Evolutionary conservation across 2,329 filamentous ascomycete species (phyloP), one percentile per base, ranked within the genome.

Genomic region (Phyllosticta citriasiana): DNA sequence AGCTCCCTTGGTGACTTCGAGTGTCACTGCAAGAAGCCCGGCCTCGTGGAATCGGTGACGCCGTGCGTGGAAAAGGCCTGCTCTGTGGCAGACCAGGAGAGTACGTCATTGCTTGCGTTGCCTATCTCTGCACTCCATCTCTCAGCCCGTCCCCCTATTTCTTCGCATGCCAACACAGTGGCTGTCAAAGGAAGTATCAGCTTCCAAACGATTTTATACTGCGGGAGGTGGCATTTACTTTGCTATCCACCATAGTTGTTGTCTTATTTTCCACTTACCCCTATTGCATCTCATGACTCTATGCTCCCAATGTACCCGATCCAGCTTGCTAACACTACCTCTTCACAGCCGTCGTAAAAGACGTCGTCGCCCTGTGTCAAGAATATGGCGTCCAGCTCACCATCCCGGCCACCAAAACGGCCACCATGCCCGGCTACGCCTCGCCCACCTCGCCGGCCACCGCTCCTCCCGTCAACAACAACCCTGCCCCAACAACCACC

Each of bases 21-120:
- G 40, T 80, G 78, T 69, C 78, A 80, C 70, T 80, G 78, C 71
- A 67, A 74, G 67, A 76, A 78, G 69, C 70, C 77, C 52, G 67
- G 71, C 40, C 73, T 81, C 53, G 67, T 79, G 55, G 59, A 65
- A 53, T 60, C 68, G 53, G 73, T 80, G 62, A 74, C 74, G 61
- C 79, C 79, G 53, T 81, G 79, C 63, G 78, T 81, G 27, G 59
- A 78, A 67, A 67, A 69, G 40, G 72, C 72, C 22, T 81, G 79
- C 69, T 64, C 64, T 6, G 51, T 69, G 19, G 63, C 66, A 0
- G 77, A 79, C 64, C 74, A 77, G 65, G 67, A 68, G 50, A 64
- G 74, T 76, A 69, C 14, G 33, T 40, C 33, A 40, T 40, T 10
- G 4, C 33, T 40, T 40, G 33, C 33, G 14, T 12, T 10, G 14